These are phyloP conservation scores for Macrotyloma uniflorum DNA, from an alignment of 306 rosid genomes.

Conservation along the genomic window DNA sequence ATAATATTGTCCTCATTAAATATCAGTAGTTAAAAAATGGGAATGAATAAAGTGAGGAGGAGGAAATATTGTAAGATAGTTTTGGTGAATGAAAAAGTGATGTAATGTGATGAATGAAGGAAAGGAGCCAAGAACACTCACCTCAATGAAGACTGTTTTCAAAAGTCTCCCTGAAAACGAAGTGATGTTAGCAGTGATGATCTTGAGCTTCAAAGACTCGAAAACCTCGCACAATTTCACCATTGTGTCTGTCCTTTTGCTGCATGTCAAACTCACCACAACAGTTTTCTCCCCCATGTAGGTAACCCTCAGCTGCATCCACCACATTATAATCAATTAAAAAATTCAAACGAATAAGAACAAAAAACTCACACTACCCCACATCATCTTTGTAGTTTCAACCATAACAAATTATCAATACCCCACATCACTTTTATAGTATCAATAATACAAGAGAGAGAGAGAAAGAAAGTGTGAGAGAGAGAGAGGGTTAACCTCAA, in stretches of 20 bases:
- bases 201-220: constrained; percentile 89
- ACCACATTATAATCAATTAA: not conserved
- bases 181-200: constrained; percentile 75
- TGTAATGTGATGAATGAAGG: not conserved
- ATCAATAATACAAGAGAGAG: constrained; percentile 40
- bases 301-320: constrained; percentile 70
- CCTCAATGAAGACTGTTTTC: constrained; percentile 94
- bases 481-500: constrained; percentile 52
- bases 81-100: not conserved
- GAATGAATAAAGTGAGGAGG: not conserved
- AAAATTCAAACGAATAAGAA: not conserved
- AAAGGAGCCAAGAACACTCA: constrained; percentile 26
- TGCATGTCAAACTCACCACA: constrained; percentile 86
- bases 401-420: not conserved
- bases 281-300: constrained; percentile 76
- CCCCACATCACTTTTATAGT: constrained; percentile 26
- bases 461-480: not conserved
- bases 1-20: not conserved
- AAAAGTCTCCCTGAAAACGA: constrained; percentile 72
- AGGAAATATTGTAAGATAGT: not conserved
- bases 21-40: not conserved
- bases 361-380: not conserved
- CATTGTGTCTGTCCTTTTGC: constrained; percentile 83
- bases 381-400: constrained; percentile 17
- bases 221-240: constrained; percentile 85